Base-by-base conservation (phyloP, 2,329 filamentous ascomycete genomes). In the Alternaria sp. region DNA sequence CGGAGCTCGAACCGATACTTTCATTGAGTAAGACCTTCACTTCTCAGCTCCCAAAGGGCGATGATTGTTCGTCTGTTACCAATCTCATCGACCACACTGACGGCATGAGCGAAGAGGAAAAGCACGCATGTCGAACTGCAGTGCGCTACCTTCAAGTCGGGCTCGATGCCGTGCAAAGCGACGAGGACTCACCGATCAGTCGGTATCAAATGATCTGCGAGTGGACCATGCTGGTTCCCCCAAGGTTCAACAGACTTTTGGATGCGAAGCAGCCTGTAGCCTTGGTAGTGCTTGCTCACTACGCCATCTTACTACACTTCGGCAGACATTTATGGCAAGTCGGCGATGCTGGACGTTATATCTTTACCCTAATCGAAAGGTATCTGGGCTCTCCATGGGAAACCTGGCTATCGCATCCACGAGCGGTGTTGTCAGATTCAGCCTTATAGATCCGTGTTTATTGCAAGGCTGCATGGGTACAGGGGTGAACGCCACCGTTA, bases 281-380 rank as follows among this genome's bases (percentile, higher is more conserved):
- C 1, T 73, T 87, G 23, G 74, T 85, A 11, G 79, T 86, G 7
- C 71, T 87, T 21, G 84, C 83, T 6, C 81, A 86, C 66, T 86
- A 85, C 54, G 84, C 83, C 11, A 79, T 85, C 5, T 67, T 86
- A 45, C 73, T 86, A n/a, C 81, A 85, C 62, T 77, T 70, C 49
- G 68, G 67, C 5, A 57, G 57, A 49, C 52, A 50, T 11, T 51
- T 70, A 45, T 73, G 70, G 71, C 72, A 74, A 49, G 67, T 73
- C 43, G 57, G 57, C 5, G 57, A 72, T 52, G 66, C 67, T 9
- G 73, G 73, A 23, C 26, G 11, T 28, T 68, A 68, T 46, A 57
- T 73, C 1, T 52, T 73, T 8, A 45, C 50, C 11, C 25, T 87
- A n/a, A 89, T 91, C 84, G 78, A 78, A 26, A 67, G 82, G 25